These are phyloP conservation scores for Mycena rosella DNA, from an alignment of 768 basidiomycete genomes.

Conservation along the genomic window DNA sequence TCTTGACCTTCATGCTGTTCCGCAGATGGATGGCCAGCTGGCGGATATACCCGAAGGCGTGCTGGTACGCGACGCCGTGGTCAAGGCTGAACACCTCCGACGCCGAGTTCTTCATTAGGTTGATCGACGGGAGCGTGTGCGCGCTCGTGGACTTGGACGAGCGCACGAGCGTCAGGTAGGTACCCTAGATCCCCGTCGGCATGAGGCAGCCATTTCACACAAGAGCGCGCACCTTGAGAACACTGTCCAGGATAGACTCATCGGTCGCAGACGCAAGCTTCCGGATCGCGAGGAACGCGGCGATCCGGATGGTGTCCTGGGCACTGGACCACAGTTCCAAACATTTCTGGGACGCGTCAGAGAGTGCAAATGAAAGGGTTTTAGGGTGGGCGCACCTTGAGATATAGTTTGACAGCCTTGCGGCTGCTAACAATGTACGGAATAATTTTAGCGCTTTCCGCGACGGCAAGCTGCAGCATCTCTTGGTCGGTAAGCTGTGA, in stretches of 20 bases:
- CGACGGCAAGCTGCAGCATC: conserved; percentile 75
- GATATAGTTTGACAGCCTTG: conserved; percentile 86
- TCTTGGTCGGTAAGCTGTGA: conserved; percentile 80
- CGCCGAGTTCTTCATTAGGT: conserved; percentile 98
- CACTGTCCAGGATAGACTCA: conserved; percentile 83
- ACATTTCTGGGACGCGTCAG: conserved; percentile 68
- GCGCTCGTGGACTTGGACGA: conserved; percentile 87
- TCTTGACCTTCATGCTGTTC: conserved; percentile 90
- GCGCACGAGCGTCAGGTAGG: conserved; percentile 90
- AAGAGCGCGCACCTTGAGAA: conserved; percentile 78
- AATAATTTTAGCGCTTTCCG: conserved; percentile 89
- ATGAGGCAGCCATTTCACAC: conserved; percentile 2
- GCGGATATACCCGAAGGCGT: conserved; percentile 95
- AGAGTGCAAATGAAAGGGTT: conserved; percentile 17
- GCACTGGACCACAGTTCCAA: conserved; percentile 87
- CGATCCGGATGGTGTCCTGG: conserved; percentile 84
- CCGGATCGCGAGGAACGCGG: conserved; percentile 88
- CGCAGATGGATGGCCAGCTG: conserved; percentile 94
- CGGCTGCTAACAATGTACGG: conserved; percentile 90
- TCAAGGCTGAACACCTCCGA: conserved; percentile 90
- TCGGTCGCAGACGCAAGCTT: conserved; percentile 84
- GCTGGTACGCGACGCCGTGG: conserved; percentile 85
- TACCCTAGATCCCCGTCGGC: conserved; percentile 63
- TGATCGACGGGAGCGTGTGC: conserved; percentile 91
- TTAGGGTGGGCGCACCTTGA: conserved; percentile 72